Conservation (phyloP, 1,139 yeast species). For the Pichia norvegensis region DNA sequence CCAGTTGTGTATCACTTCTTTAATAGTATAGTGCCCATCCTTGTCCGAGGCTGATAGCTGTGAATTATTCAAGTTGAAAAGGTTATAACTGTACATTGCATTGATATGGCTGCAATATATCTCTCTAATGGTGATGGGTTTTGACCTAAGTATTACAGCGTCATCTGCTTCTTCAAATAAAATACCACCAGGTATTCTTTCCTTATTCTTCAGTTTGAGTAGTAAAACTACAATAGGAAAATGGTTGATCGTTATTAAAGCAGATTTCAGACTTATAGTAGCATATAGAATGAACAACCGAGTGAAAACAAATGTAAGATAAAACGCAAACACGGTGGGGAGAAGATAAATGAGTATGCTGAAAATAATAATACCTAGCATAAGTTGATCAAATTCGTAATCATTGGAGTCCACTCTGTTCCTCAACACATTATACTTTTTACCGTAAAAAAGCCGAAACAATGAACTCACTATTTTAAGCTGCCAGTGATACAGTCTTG, state of each 20-base stretch:
- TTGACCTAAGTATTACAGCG: conserved; percentile 18
- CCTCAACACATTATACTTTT: conserved; percentile 75
- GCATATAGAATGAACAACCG: conserved; percentile 45
- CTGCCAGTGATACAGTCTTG: conserved; percentile 74
- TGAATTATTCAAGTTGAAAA: conserved; percentile 18
- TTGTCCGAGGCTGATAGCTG: background rate
- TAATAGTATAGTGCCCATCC: conserved; percentile 1
- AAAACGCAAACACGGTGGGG: conserved; percentile 86
- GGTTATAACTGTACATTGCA: conserved; percentile 25
- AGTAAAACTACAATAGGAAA: conserved; percentile 80
- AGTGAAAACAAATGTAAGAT: conserved; percentile 59
- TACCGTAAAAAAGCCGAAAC: conserved; percentile 82
- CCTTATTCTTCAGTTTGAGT: conserved; percentile 71
- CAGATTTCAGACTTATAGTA: conserved; percentile 51
- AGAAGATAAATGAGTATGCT: conserved; percentile 68
- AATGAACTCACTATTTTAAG: conserved; percentile 60
- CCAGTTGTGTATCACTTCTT: conserved; percentile 23
- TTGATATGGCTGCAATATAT: conserved; percentile 23
- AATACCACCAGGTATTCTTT: conserved; percentile 87
- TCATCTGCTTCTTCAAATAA: conserved; percentile 30
- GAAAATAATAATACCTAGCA: conserved; percentile 82
- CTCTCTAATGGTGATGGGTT: conserved; percentile 19
- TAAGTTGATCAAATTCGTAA: conserved; percentile 77
- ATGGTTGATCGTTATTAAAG: conserved; percentile 64
- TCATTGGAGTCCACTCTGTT: conserved; percentile 78